These are phyloP conservation scores for Erigeron canadensis DNA, from an alignment of 129 eudicot genomes.

Conservation along the genomic window DNA sequence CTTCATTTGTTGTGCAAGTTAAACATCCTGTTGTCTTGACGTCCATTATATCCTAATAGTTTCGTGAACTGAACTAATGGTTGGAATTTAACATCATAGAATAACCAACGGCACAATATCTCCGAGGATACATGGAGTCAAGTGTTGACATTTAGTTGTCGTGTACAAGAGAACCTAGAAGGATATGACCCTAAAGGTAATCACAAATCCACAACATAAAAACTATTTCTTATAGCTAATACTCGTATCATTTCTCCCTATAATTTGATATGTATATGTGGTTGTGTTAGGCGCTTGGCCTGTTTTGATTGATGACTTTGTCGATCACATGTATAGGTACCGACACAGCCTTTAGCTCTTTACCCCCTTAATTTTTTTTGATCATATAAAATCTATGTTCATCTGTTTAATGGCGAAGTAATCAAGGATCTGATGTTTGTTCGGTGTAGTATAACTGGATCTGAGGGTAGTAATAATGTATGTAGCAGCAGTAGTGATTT, in stretches of 20 bases:
- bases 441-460: constrained; percentile 54
- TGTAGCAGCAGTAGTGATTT: constrained; percentile 52
- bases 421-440: not conserved
- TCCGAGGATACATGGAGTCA: constrained; percentile 95
- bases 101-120: constrained; percentile 79
- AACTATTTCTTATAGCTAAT: not conserved
- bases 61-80: constrained; percentile 13
- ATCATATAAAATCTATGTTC: not conserved
- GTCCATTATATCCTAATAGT: not conserved
- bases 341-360: constrained; percentile 2
- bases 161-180: constrained; percentile 87
- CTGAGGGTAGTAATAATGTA: constrained; percentile 33
- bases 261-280: constrained; percentile 16
- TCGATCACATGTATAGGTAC: constrained; percentile 92
- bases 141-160: constrained; percentile 80
- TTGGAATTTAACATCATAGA: constrained; percentile 38
- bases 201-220: constrained; percentile 15
- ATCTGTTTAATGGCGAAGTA: not conserved
- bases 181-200: constrained; percentile 92
- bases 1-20: constrained; percentile 8
- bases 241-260: not conserved
- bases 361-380: not conserved
- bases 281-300: constrained; percentile 83
- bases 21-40: not conserved
- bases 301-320: constrained; percentile 78